Evolutionary conservation across 2,329 filamentous ascomycete species (phyloP).

Genomic region (Alternaria dauci): DNA sequence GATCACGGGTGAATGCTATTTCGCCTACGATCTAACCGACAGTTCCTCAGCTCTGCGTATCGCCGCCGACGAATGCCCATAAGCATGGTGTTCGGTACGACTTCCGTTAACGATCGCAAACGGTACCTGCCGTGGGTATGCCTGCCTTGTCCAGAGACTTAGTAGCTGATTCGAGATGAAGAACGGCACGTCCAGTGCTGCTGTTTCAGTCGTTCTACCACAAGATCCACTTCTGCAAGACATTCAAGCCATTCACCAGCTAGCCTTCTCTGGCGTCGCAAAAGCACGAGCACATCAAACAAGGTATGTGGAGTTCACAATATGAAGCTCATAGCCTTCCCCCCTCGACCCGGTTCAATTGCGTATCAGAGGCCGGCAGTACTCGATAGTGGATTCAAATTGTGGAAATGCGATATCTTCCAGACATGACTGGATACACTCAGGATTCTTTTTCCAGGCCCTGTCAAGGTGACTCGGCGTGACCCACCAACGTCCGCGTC

Average conservation of each 20-base stretch:
- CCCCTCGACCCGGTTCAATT: slow-evolving; percentile 21
- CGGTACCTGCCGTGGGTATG: slow-evolving; percentile 11
- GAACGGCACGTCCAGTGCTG: slow-evolving; percentile 19
- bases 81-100: slow-evolving; percentile 29
- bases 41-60: slow-evolving; percentile 18
- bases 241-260: slow-evolving; percentile 18
- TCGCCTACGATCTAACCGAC: slow-evolving; percentile 16
- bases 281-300: slow-evolving; percentile 26
- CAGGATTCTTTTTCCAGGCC: slow-evolving; percentile 30
- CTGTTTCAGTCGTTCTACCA: slow-evolving; percentile 28
- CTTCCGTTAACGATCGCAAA: slow-evolving; percentile 18
- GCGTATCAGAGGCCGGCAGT: slow-evolving; percentile 19
- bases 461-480: slow-evolving; percentile 26
- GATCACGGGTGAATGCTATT: slow-evolving; percentile 20
- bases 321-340: slow-evolving; percentile 24
- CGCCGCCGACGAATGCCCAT: slow-evolving; percentile 33
- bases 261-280: slow-evolving; percentile 20
- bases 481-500: slow-evolving; percentile 44
- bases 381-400: slow-evolving; percentile 18
- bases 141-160: not conserved
- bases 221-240: slow-evolving; percentile 29
- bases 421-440: slow-evolving; percentile 24
- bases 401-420: slow-evolving; percentile 24
- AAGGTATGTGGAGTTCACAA: slow-evolving; percentile 31
- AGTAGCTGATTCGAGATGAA: slow-evolving; percentile 8